Conservation (phyloP, 306 rosid species). For the Corylus americana region DNA sequence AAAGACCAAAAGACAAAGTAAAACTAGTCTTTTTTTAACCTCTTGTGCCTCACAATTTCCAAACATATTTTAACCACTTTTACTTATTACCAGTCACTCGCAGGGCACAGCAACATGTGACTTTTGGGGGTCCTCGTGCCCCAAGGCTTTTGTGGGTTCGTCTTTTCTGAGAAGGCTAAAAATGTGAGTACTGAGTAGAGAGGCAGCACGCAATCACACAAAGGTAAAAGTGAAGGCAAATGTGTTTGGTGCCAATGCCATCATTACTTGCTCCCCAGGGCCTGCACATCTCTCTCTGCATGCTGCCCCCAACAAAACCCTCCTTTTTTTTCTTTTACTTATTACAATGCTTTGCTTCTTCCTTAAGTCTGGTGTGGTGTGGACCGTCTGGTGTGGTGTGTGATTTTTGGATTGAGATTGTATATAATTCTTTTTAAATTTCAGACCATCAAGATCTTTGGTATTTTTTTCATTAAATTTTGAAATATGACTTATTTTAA, state of each 20-base stretch:
- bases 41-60: constrained; percentile 16
- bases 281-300: constrained; percentile 22
- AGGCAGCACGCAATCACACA: constrained; percentile 47
- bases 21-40: constrained; percentile 10
- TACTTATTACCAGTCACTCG: no score
- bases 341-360: constrained; percentile 25
- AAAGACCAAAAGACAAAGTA: not conserved
- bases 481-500: no score
- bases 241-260: constrained; percentile 23
- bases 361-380: not conserved
- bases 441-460: no score
- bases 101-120: not conserved
- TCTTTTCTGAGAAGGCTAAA: not conserved
- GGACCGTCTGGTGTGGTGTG: not conserved
- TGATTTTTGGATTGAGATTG: no score
- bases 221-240: constrained; percentile 21
- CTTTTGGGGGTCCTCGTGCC: constrained; percentile 20
- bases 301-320: constrained; percentile 16
- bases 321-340: not conserved
- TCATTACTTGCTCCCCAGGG: constrained; percentile 40
- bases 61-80: constrained; percentile 24
- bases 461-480: no score
- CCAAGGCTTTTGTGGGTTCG: not conserved
- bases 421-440: no score
- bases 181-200: not conserved